Base-by-base conservation (phyloP, 208 protist species). In the Leptomonas pyrrhocoris region DNA sequence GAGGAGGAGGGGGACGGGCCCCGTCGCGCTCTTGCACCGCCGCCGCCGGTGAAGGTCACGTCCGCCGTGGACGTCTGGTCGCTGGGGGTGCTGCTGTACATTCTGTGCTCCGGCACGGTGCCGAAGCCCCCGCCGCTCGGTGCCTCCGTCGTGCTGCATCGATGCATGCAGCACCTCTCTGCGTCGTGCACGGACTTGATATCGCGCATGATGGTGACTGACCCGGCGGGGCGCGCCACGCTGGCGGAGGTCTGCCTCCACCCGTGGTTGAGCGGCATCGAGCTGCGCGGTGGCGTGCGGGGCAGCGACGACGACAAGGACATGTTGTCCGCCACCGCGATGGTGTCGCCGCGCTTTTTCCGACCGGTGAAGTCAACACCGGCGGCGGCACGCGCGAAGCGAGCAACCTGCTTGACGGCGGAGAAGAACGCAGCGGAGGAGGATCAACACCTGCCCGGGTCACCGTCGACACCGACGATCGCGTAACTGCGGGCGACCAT, bases 81-180 rank as follows among this genome's bases (percentile, higher is more conserved):
- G 16, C 62, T 94, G 36, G 88, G 88, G 6, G 81, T 94, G 27
- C 77, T 94, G 21, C 69, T 94, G 40, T 94, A 87, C 77, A 73
- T 94, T 25, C 51, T 94, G n/a, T 83, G 83, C 70, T 91, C 84
- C 50, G 90, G 90, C n/a, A 70, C 73, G 5, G 77, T 84, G 25
- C 85, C 85, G 0, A 84, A 75, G 48, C 50, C 67, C 27, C 63
- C 80, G 5, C 61, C 59, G 43, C 30, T 5, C 42, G 67, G 31
- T 18, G 34, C 38, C 28, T 12, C 31, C 1, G 72, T 85, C 31
- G 15, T 21, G 16, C 69, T 86, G 45, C 79, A 74, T 40, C 57
- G 60, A 30, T 75, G 73, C 58, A 81, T 84, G 73, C 23, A n/a
- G 2, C 51, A 69, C 42, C 59, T 91, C 7, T 86, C 82, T 4